These are phyloP conservation scores for Colletotrichum lindemuthianum DNA, from an alignment of 2,329 filamentous ascomycete species.

Conservation along the genomic window DNA sequence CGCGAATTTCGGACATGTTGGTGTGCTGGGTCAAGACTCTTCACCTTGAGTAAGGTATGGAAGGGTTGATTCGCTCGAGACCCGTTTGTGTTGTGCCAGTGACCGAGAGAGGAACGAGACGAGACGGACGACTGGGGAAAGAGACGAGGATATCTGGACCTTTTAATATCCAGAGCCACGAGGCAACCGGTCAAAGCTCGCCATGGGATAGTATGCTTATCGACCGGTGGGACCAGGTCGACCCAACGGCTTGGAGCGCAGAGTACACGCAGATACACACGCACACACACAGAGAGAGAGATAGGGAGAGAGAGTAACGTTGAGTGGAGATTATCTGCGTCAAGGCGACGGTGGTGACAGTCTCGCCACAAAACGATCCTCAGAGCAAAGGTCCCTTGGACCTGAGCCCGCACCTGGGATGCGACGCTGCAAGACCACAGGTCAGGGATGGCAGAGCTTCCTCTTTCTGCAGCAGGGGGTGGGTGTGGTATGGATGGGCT, in stretches of 20 bases:
- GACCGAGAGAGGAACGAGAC: conserved; percentile 21
- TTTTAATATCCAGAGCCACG: conserved; percentile 25
- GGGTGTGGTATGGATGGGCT: conserved; percentile 21
- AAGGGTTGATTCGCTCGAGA: conserved; percentile 16
- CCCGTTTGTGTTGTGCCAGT: conserved; percentile 32
- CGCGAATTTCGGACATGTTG: conserved; percentile 31
- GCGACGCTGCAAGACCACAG: conserved; percentile 4
- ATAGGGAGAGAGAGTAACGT: too few species aligned
- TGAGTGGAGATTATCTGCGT: too few species aligned
- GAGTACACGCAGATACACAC: too few species aligned
- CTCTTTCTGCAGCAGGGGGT: conserved; percentile 5
- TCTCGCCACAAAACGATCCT: conserved; percentile 30
- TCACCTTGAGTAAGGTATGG: conserved; percentile 22
- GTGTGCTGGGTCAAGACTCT: conserved; percentile 27
- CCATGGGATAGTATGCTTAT: conserved; percentile 20
- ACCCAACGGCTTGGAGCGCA: conserved; percentile 28
- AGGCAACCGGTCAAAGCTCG: not conserved
- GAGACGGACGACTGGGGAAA: not conserved
- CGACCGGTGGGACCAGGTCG: conserved; percentile 10
- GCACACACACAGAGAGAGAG: too few species aligned
- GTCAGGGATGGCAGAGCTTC: conserved; percentile 4
- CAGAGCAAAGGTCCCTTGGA: conserved; percentile 10
- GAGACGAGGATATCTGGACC: conserved; percentile 15
- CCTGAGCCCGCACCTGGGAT: not conserved
- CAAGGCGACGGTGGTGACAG: conserved; percentile 11